A percentile compares a stretch with the other conserved stretches of the same genome.
Conservation (phyloP, 2,329 filamentous ascomycete species). For the Pleoardoris graminearum region DNA sequence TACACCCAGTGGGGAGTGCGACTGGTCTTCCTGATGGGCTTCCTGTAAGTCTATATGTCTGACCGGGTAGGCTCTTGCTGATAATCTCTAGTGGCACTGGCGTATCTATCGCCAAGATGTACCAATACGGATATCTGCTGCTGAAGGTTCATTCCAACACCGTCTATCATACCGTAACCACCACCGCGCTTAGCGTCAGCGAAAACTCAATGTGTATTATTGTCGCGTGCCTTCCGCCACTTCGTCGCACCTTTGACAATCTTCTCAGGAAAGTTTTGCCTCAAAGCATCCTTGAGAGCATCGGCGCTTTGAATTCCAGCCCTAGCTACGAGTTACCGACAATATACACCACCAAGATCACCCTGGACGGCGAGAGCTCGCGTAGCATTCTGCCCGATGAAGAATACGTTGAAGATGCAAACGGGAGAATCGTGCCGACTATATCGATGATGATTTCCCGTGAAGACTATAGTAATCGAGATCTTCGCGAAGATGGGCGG, state of each 20-base stretch:
- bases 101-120: slow-evolving; percentile 9
- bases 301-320: not conserved
- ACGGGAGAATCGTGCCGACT: not conserved
- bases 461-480: not conserved
- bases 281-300: not conserved
- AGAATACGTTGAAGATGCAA: slow-evolving; percentile 1
- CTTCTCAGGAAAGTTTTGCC: slow-evolving; percentile 5
- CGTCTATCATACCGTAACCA: slow-evolving; percentile 4
- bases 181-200: not conserved
- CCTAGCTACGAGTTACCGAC: not conserved
- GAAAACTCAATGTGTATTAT: slow-evolving; percentile 11
- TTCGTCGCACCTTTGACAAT: slow-evolving; percentile 9
- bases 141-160: not conserved
- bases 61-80: not conserved
- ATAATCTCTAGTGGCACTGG: slow-evolving; percentile 2
- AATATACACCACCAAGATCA: slow-evolving; percentile 1
- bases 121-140: slow-evolving; percentile 1
- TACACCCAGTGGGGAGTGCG: slow-evolving; percentile 11
- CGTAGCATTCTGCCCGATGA: not conserved
- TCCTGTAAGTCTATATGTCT: slow-evolving; percentile 8
- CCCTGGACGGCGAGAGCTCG: not conserved
- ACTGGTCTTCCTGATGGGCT: slow-evolving; percentile 7
- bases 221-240: slow-evolving; percentile 10
- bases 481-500: not conserved
- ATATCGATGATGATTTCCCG: too few species aligned